phyloP scores from a whole-genome alignment of 2,329 filamentous ascomycete species.

The Phialemoniopsis sp. region DNA sequence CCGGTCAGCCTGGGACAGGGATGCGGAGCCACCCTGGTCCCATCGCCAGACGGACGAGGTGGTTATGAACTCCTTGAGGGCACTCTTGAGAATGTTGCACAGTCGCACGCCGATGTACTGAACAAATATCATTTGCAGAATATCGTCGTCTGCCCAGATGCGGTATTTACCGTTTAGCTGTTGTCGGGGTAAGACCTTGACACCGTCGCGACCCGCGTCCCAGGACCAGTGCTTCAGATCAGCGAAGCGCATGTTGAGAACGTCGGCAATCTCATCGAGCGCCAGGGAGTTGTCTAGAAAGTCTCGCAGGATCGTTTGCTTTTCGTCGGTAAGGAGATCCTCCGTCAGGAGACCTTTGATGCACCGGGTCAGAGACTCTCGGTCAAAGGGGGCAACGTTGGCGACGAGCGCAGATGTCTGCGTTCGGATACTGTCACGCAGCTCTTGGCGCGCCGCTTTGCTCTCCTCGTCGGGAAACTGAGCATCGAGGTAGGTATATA shows the following conservation, averaged over 20 bases:
- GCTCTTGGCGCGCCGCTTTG: too few relatives aligned
- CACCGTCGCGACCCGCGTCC: conserved; percentile 33
- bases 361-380: conserved; percentile 26
- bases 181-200: conserved; percentile 37
- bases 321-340: conserved; percentile 37
- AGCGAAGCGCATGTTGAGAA: conserved; percentile 46
- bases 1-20: too few relatives aligned
- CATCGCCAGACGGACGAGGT: too few relatives aligned
- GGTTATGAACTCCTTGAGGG: conserved; percentile 24
- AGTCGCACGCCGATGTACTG: conserved; percentile 44
- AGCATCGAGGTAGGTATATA: too few relatives aligned
- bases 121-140: conserved; percentile 46
- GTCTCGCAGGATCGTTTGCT: conserved; percentile 34
- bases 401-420: conserved; percentile 17
- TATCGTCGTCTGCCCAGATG: conserved; percentile 47
- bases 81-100: conserved; percentile 36
- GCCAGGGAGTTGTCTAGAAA: conserved; percentile 35
- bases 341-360: conserved; percentile 37
- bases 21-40: too few relatives aligned
- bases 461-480: too few relatives aligned
- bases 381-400: conserved; percentile 26
- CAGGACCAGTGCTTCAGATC: conserved; percentile 41
- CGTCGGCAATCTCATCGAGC: conserved; percentile 43
- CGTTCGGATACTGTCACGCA: too few relatives aligned
- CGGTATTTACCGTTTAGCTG: conserved; percentile 44